Conservation (phyloP, 1,284 basidiomycete genomes). For the Xanthoconium separans region DNA sequence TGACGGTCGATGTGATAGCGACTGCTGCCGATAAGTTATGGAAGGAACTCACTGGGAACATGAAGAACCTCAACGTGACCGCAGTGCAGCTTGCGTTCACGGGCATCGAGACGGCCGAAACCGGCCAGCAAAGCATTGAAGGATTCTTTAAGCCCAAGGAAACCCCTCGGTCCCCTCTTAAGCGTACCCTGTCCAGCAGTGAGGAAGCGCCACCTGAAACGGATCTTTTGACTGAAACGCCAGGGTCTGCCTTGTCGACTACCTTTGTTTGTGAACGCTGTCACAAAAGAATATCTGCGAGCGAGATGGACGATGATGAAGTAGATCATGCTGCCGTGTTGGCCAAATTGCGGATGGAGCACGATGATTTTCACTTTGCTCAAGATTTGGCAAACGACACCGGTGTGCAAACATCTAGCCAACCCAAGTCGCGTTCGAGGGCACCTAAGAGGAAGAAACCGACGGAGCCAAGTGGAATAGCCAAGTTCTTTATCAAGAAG, state of each 20-base stretch:
- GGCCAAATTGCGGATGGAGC: conserved; percentile 60
- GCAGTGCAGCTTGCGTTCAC: conserved; percentile 79
- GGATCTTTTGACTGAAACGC: not conserved
- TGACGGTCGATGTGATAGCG: conserved; percentile 78
- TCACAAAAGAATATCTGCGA: conserved; percentile 40
- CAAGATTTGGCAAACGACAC: conserved; percentile 59
- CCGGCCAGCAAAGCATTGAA: conserved; percentile 85
- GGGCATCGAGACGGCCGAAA: conserved; percentile 78
- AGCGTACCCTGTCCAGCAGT: conserved; percentile 24
- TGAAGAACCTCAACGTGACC: conserved; percentile 61
- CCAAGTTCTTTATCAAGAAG: conserved; percentile 66
- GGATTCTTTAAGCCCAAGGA: conserved; percentile 65
- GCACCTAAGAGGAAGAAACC: conserved; percentile 41
- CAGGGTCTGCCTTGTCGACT: conserved; percentile 4
- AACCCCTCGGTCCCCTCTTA: conserved; percentile 22
- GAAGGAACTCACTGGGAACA: conserved; percentile 74
- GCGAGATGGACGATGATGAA: conserved; percentile 25
- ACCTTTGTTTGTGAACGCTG: conserved; percentile 59
- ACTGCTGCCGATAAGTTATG: conserved; percentile 82
- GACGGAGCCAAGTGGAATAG: conserved; percentile 60
- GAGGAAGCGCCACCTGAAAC: not conserved
- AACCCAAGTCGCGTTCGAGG: conserved; percentile 23
- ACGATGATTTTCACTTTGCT: conserved; percentile 87
- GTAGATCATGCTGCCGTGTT: conserved; percentile 40
- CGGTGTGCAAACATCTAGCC: conserved; percentile 8